Evolutionary conservation across 2,329 filamentous ascomycete species (phyloP).

Genomic region (Aspergillus ustus): DNA sequence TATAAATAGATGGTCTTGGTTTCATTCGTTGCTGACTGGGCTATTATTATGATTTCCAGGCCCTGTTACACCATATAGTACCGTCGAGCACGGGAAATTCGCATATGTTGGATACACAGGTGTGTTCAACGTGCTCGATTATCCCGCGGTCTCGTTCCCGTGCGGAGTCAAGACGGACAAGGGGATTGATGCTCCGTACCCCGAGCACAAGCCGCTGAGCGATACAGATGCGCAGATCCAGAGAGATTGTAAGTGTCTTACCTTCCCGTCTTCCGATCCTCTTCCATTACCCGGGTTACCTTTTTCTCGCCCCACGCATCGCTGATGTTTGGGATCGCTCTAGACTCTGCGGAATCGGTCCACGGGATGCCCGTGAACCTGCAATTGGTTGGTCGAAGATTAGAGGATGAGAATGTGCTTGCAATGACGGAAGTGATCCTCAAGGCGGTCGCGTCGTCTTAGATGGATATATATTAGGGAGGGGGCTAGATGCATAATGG

Average conservation of each 20-base stretch:
- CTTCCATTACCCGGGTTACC: too few relatives aligned
- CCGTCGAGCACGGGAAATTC: slow-evolving; percentile 25
- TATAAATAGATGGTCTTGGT: neutral
- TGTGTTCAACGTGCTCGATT: slow-evolving; percentile 28
- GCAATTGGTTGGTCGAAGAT: slow-evolving; percentile 35
- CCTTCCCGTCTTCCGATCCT: too few relatives aligned
- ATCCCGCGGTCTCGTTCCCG: slow-evolving; percentile 26
- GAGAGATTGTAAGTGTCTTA: slow-evolving; percentile 16
- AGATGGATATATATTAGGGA: neutral
- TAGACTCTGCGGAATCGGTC: slow-evolving; percentile 17
- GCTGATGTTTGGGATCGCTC: neutral
- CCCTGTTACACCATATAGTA: slow-evolving; percentile 26
- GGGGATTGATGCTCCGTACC: slow-evolving; percentile 11
- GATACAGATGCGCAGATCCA: slow-evolving; percentile 18
- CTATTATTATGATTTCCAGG: slow-evolving; percentile 13
- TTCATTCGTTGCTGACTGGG: too few relatives aligned
- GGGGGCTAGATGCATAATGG: neutral
- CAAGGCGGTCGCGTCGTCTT: slow-evolving; percentile 28
- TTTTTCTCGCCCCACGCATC: too few relatives aligned
- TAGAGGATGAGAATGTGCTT: slow-evolving; percentile 41
- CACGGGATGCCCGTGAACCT: slow-evolving; percentile 33
- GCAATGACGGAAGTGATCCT: slow-evolving; percentile 44
- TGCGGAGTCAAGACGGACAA: slow-evolving; percentile 25
- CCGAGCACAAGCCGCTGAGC: slow-evolving; percentile 11
- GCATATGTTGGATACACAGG: slow-evolving; percentile 26